phyloP scores from a whole-genome alignment of 495 filamentous ascomycete species.

The Penicillium angulare region DNA sequence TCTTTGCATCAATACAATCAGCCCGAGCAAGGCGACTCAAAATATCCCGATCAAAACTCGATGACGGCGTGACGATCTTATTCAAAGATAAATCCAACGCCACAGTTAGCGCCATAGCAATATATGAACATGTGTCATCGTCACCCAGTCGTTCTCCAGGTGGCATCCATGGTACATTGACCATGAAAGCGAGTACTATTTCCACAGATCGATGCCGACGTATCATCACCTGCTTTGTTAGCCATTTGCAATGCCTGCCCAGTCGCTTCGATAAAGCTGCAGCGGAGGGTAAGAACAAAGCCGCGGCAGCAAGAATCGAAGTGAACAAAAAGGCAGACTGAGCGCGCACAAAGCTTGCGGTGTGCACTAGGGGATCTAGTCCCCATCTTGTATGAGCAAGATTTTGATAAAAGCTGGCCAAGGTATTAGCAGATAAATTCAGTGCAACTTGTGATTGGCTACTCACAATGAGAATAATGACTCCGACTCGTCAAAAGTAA shows the following conservation, averaged over 20 bases:
- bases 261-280: constrained; percentile 62
- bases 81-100: constrained; percentile 67
- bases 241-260: constrained; percentile 59
- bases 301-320: constrained; percentile 62
- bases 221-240: constrained; percentile 58
- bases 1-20: constrained; percentile 64
- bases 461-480: constrained; percentile 63
- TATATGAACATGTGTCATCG: constrained; percentile 70
- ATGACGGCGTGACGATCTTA: constrained; percentile 61
- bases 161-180: constrained; percentile 76
- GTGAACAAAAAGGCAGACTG: constrained; percentile 71
- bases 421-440: constrained; percentile 3
- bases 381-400: constrained; percentile 75
- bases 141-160: constrained; percentile 65
- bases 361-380: constrained; percentile 64
- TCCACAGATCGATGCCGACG: constrained; percentile 65
- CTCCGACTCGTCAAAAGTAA: constrained; percentile 60
- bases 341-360: constrained; percentile 58
- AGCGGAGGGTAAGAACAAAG: constrained; percentile 61
- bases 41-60: constrained; percentile 48
- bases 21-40: constrained; percentile 52
- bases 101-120: constrained; percentile 66
- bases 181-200: constrained; percentile 72
- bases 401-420: constrained; percentile 61
- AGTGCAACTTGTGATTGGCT: neutral